These are phyloP conservation scores for Trichoderma sp. DNA, from an alignment of 2,329 filamentous ascomycete species.

Conservation along the genomic window DNA sequence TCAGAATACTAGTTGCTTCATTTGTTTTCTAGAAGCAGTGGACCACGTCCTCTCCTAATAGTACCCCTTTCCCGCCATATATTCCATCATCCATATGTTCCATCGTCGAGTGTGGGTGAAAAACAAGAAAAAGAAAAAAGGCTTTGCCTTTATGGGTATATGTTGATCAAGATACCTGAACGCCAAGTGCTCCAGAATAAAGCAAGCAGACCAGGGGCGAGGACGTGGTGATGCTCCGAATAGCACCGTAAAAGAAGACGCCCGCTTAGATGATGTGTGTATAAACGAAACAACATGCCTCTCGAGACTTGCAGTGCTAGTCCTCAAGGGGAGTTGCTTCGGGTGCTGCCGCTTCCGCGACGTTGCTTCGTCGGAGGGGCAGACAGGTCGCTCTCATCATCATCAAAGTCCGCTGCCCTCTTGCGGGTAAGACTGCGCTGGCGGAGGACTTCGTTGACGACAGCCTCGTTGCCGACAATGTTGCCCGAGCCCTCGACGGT, in stretches of 20 bases:
- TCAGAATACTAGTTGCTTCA: too few relatives aligned
- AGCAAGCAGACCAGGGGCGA: neutral
- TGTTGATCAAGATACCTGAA: conserved; percentile 3
- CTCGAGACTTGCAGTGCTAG: neutral
- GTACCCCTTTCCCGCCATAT: too few relatives aligned
- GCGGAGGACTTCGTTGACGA: conserved; percentile 37
- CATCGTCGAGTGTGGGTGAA: neutral
- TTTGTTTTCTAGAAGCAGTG: too few relatives aligned
- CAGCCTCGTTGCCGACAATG: conserved; percentile 44
- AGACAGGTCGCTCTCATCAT: conserved; percentile 31
- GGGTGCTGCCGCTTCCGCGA: neutral
- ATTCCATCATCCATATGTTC: too few relatives aligned
- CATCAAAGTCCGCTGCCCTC: conserved; percentile 26
- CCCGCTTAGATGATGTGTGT: too few relatives aligned
- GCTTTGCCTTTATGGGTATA: conserved; percentile 20
- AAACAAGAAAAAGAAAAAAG: conserved; percentile 4
- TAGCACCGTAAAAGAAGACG: too few relatives aligned
- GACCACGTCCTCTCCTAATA: too few relatives aligned
- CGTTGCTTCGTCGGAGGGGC: conserved; percentile 12
- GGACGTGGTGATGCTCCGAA: neutral
- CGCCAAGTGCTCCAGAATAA: conserved; percentile 3
- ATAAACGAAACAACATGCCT: neutral
- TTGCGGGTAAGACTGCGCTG: conserved; percentile 33
- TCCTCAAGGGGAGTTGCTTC: neutral
- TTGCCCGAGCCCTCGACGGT: conserved; percentile 50